Evolutionary conservation across 768 basidiomycete genomes (phyloP).

Genomic region (Nevesoporus exiguus): DNA sequence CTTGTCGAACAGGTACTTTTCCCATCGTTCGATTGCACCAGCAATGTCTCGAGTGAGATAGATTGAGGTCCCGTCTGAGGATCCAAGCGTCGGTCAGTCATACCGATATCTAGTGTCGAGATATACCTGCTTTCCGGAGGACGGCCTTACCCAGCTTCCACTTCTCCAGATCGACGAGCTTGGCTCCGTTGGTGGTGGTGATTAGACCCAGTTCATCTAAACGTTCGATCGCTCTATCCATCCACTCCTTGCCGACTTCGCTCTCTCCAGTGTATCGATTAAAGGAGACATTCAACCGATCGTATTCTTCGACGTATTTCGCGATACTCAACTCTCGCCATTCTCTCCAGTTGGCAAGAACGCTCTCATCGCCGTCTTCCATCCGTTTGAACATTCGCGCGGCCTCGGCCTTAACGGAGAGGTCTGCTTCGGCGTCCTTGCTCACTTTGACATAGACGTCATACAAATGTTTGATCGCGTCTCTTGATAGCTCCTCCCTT

Average conservation of each 20-base stretch:
- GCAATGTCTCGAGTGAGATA: constrained; percentile 96
- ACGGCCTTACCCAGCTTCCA: constrained; percentile 92
- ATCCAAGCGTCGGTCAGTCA: constrained; percentile 12
- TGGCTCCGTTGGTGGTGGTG: constrained; percentile 74
- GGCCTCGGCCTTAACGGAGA: constrained; percentile 69
- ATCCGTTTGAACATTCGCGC: constrained; percentile 90
- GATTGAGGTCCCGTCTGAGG: constrained; percentile 80
- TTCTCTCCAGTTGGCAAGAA: constrained; percentile 83
- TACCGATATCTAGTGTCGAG: too few relatives aligned
- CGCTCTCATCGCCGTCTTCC: constrained; percentile 87
- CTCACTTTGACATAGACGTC: constrained; percentile 94
- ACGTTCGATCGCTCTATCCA: constrained; percentile 65
- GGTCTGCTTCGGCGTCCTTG: constrained; percentile 73
- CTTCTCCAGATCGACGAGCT: constrained; percentile 82
- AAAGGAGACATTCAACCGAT: constrained; percentile 83
- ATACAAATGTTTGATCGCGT: constrained; percentile 93
- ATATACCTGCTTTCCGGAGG: constrained; percentile 76
- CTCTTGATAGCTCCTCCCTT: constrained; percentile 73
- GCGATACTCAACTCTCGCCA: constrained; percentile 91
- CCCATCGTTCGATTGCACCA: constrained; percentile 87
- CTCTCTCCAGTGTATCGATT: constrained; percentile 93
- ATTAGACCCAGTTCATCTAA: constrained; percentile 73
- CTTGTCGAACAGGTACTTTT: constrained; percentile 85
- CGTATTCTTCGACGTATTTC: constrained; percentile 87
- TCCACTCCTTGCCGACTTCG: constrained; percentile 67